Conservation (phyloP, 2,329 filamentous ascomycete genomes). For the Xylariaceae sp. region DNA sequence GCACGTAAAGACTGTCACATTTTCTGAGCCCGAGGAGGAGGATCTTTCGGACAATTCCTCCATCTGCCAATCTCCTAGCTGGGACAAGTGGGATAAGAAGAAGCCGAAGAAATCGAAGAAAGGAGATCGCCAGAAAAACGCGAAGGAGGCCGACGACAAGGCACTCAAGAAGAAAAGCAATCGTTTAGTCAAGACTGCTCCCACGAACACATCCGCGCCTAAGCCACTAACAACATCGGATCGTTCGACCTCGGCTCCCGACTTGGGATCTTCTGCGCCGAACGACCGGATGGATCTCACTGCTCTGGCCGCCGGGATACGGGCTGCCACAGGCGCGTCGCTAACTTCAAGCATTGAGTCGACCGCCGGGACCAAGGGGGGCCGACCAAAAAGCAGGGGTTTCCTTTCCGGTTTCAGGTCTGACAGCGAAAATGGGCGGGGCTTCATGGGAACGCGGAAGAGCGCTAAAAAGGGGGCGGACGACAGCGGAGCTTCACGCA, state of each 20-base stretch:
- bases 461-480: slow-evolving; percentile 20
- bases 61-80: slow-evolving; percentile 58
- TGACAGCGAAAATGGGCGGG: slow-evolving; percentile 29
- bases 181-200: slow-evolving; percentile 37
- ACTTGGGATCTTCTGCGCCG: slow-evolving; percentile 23
- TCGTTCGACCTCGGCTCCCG: slow-evolving; percentile 27
- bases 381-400: slow-evolving; percentile 29
- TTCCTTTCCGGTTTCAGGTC: slow-evolving; percentile 29
- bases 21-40: slow-evolving; percentile 33
- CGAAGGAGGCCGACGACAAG: slow-evolving; percentile 39
- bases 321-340: slow-evolving; percentile 21
- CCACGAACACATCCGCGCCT: slow-evolving; percentile 19
- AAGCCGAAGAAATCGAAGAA: slow-evolving; percentile 46
- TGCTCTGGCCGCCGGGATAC: slow-evolving; percentile 12
- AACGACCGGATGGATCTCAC: slow-evolving; percentile 19
- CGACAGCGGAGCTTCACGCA: slow-evolving; percentile 13
- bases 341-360: slow-evolving; percentile 6
- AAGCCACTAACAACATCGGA: slow-evolving; percentile 28
- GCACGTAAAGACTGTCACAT: slow-evolving; percentile 38
- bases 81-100: slow-evolving; percentile 52
- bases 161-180: slow-evolving; percentile 35
- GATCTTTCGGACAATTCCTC: slow-evolving; percentile 42
- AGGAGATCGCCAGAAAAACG: slow-evolving; percentile 36
- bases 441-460: slow-evolving; percentile 22
- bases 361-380: slow-evolving; percentile 13